Evolutionary conservation across 2,329 filamentous ascomycete genomes (phyloP).

Genomic region (Drechslera avenae): DNA sequence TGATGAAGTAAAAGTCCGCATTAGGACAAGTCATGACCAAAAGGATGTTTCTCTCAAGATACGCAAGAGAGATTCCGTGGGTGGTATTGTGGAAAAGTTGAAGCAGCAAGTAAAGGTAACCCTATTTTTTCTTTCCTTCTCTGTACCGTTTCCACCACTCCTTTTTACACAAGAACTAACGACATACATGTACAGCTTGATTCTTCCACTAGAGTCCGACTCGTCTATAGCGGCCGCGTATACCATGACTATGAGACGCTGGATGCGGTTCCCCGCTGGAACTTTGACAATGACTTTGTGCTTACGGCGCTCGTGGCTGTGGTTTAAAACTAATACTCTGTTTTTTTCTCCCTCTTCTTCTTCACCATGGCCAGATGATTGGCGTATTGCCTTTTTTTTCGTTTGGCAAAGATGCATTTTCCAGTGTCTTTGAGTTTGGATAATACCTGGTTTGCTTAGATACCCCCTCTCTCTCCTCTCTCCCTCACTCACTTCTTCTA

Average conservation of each 20-base stretch:
- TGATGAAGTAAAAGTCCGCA: constrained; percentile 40
- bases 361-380: no score
- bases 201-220: constrained; percentile 64
- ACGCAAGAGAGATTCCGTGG: constrained; percentile 60
- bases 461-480: no score
- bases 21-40: constrained; percentile 47
- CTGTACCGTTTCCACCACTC: not conserved
- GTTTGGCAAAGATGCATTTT: no score
- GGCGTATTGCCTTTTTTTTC: no score
- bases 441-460: no score
- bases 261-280: constrained; percentile 71
- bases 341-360: no score
- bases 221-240: constrained; percentile 82
- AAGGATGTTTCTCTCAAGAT: constrained; percentile 46
- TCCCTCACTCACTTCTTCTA: no score
- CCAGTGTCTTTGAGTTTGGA: no score
- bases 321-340: not conserved
- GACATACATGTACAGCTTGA: constrained; percentile 58
- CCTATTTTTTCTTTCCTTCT: constrained; percentile 45
- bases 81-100: constrained; percentile 66
- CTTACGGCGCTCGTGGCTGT: constrained; percentile 16
- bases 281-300: constrained; percentile 53
- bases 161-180: constrained; percentile 8
- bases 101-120: constrained; percentile 68
- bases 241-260: constrained; percentile 72